Evolutionary conservation across 1,284 basidiomycete genomes (phyloP), one percentile per base, ranked within the genome.

Genomic region (Athelia sp.): DNA sequence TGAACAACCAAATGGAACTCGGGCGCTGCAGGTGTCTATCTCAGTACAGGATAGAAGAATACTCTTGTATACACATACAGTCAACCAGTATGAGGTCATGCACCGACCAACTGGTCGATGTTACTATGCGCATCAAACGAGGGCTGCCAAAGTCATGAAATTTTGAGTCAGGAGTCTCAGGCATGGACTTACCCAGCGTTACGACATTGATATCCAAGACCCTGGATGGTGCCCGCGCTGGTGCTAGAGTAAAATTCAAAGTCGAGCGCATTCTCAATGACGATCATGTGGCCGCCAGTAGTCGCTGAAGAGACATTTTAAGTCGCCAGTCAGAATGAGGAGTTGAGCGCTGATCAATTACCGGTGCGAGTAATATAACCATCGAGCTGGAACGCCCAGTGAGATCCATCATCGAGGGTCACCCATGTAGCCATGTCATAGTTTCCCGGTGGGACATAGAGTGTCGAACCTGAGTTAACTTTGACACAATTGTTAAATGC

Each of bases 71-170:
- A 35, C 32, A 52, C 58, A 45, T 24, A 62, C 58, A 67, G 49
- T 70, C 68, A 6, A 70, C 68, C 18, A 70, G 55, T 36, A 68
- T 62, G 35, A 70, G 53, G 50, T 70, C 67, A 45, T 70, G 68
- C 11, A 70, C 32, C 11, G 68, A 69, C 52, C 55, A 68, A 54
- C 63, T 63, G 3, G 54, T 64, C 2, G 63, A 65, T 10, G 56
- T 65, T 43, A 66, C 52, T 14, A 69, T 57, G 22, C 67, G 65
- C 34, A 70, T 53, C 43, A 70, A 55, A 18, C 67, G 65, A 21
- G 67, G 67, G 2, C 62, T 59, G 24, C 14, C 4, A 14, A 4
- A 21, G 11, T 18, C 4, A 29, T 29, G 26, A 4, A 13, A 31
- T 17, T 24, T 14, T 14, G 18, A 45, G 10, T 13, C 26, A 21